Evolutionary conservation across 305 asterid species (phyloP).

Genomic region (Solanum hybrid): DNA sequence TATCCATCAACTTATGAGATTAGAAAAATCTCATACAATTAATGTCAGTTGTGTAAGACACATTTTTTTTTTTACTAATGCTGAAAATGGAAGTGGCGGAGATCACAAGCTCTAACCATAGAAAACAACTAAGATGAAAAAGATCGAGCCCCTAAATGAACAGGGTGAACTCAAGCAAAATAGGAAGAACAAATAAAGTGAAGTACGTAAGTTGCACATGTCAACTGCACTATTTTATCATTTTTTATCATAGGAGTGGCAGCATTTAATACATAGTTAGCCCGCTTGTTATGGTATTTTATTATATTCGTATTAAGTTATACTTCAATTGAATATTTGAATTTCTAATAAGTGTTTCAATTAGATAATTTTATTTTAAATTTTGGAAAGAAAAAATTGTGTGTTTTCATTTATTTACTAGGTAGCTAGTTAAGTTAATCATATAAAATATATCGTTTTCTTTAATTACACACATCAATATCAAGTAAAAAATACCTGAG

Average conservation of each 20-base stretch:
- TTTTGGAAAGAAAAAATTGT: too few species aligned
- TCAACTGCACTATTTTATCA: not conserved
- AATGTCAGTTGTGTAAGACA: not conserved
- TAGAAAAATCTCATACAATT: not conserved
- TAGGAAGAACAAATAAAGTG: constrained; percentile 1
- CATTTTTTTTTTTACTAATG: not conserved
- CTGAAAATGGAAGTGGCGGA: constrained; percentile 18
- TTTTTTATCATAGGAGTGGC: not conserved
- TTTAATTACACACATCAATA: too few species aligned
- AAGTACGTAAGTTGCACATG: constrained; percentile 10
- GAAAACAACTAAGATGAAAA: constrained; percentile 16
- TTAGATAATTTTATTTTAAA: too few species aligned
- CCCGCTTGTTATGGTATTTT: not conserved
- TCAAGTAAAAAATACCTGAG: not conserved
- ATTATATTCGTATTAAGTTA: not conserved
- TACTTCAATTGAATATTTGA: too few species aligned
- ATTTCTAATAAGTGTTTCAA: too few species aligned
- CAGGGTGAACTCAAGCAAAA: constrained; percentile 8
- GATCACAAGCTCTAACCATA: constrained; percentile 5
- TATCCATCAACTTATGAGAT: not conserved
- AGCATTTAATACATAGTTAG: not conserved
- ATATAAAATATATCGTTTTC: not conserved
- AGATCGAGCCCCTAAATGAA: constrained; percentile 16
- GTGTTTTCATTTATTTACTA: too few species aligned
- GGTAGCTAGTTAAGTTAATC: not conserved